A percentile compares a stretch with the other conserved stretches of the same genome.
These are phyloP conservation scores for Erythrobasidium yunnanense DNA, from an alignment of 768 basidiomycete genomes.

Conservation along the genomic window DNA sequence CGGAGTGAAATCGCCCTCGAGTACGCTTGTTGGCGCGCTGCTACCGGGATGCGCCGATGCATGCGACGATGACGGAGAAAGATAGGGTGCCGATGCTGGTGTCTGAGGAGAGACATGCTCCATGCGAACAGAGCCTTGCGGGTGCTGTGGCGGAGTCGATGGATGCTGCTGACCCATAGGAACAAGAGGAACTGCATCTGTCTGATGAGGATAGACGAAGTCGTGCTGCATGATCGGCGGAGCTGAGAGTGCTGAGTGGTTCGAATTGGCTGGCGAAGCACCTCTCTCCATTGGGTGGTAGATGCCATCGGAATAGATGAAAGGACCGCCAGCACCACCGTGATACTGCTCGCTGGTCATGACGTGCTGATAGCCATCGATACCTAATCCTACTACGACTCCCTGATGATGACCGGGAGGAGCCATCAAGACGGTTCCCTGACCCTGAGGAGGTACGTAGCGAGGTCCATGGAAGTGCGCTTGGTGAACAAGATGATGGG, in stretches of 20 bases:
- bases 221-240: constrained; percentile 16
- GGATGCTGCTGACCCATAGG: not conserved
- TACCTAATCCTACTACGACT: not conserved
- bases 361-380: not conserved
- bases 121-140: not conserved
- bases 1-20: not conserved
- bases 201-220: not conserved
- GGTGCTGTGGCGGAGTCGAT: not conserved
- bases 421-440: not conserved
- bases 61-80: not conserved
- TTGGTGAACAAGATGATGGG: not conserved
- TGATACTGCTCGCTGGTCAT: no score
- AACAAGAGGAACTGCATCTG: not conserved
- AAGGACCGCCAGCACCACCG: not conserved
- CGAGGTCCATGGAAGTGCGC: not conserved
- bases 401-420: not conserved
- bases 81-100: not conserved
- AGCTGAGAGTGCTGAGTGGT: constrained; percentile 18
- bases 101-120: not conserved
- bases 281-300: no score
- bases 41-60: not conserved
- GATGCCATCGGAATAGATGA: not conserved
- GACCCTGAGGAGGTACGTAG: not conserved
- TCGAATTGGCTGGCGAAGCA: constrained; percentile 8
- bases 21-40: not conserved